phyloP scores from a whole-genome alignment of 2,329 filamentous ascomycete species.

The Neonectria ditissima region DNA sequence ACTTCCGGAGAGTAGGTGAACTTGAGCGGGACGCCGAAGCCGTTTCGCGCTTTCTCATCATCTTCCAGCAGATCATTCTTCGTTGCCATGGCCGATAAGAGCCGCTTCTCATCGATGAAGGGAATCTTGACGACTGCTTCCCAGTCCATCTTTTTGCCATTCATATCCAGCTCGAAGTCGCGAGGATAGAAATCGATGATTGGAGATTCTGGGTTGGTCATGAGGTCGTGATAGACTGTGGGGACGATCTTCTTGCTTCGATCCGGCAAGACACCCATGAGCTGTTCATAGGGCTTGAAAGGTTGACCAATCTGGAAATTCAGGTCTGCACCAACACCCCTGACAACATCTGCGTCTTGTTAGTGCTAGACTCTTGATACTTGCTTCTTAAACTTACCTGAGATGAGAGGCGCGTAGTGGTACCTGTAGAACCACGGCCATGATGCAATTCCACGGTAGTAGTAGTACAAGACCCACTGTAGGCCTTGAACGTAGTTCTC shows the following conservation, averaged over 20 bases:
- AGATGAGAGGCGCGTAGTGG: constrained; percentile 98
- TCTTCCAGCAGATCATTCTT: constrained; percentile 82
- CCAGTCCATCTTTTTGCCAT: constrained; percentile 99
- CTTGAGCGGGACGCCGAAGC: constrained; percentile 91
- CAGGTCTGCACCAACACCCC: constrained; percentile 86
- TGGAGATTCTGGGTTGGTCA: constrained; percentile 90
- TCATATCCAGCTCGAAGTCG: constrained; percentile 98
- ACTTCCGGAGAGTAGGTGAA: constrained; percentile 86
- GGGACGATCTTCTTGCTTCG: constrained; percentile 98
- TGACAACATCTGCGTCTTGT: constrained; percentile 78
- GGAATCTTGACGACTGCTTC: constrained; percentile 99
- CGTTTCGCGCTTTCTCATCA: constrained; percentile 85
- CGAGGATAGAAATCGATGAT: constrained; percentile 98
- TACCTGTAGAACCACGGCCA: constrained; percentile 99
- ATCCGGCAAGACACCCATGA: constrained; percentile 98
- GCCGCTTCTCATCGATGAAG: constrained; percentile 92
- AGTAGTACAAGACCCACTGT: constrained; percentile 98
- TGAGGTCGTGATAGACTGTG: constrained; percentile 85
- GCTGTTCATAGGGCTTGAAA: constrained; percentile 93
- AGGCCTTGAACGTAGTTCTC: constrained; percentile 98
- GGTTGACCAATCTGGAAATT: constrained; percentile 95
- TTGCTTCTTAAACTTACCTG: constrained; percentile 63
- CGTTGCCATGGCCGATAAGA: constrained; percentile 87
- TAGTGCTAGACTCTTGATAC: constrained; percentile 57
- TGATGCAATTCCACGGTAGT: constrained; percentile 95